phyloP scores from a whole-genome alignment of 2,329 filamentous ascomycete species.

The Fusarium coffeatum region DNA sequence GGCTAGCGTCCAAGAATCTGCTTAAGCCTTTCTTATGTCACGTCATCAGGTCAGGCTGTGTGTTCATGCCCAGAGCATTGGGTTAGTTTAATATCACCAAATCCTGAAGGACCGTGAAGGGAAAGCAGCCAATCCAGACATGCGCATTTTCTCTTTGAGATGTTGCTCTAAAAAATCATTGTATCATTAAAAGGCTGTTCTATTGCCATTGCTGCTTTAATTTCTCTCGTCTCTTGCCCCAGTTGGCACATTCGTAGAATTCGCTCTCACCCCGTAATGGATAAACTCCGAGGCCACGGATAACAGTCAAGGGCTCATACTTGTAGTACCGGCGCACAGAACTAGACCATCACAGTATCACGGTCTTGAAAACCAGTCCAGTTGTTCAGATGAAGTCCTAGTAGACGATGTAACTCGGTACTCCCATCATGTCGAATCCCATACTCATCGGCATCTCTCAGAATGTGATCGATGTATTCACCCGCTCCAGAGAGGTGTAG shows the following conservation, averaged over 20 bases:
- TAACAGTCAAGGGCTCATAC: too few relatives aligned
- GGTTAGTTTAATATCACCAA: background rate
- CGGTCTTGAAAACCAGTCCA: too few relatives aligned
- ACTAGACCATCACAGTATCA: too few relatives aligned
- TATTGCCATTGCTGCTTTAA: conserved; percentile 29
- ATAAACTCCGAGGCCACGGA: too few relatives aligned
- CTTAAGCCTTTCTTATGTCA: background rate
- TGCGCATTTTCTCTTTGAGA: conserved; percentile 2
- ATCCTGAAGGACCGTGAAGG: conserved; percentile 3
- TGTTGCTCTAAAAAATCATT: conserved; percentile 40
- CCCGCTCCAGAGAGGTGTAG: too few relatives aligned
- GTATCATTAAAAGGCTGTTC: conserved; percentile 40
- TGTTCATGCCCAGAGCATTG: conserved; percentile 8
- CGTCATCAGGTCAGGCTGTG: conserved; percentile 7
- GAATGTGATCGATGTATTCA: too few relatives aligned
- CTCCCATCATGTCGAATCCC: too few relatives aligned
- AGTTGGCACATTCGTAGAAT: conserved; percentile 29
- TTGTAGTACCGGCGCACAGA: too few relatives aligned
- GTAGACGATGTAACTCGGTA: too few relatives aligned
- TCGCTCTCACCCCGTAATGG: conserved; percentile 26
- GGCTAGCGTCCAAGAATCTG: background rate
- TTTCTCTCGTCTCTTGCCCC: conserved; percentile 34
- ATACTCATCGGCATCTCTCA: too few relatives aligned
- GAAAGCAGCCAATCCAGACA: conserved; percentile 16
- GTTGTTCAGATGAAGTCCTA: too few relatives aligned